Base-by-base conservation (phyloP, 305 asterid species). In the Solanum aculeatissimum region DNA sequence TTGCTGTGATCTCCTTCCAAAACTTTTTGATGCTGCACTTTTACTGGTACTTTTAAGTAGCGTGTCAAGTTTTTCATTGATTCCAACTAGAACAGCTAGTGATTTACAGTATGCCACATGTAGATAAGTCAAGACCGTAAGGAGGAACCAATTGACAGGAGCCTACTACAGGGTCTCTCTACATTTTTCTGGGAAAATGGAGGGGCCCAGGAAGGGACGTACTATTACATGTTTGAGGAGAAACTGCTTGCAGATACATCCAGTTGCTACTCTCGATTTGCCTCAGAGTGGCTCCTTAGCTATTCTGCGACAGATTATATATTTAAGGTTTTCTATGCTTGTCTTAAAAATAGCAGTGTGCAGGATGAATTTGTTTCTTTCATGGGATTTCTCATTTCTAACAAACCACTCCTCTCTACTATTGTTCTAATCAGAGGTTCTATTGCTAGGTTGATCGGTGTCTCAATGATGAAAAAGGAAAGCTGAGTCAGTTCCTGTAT, bases 11-110 rank as follows among this genome's bases (percentile, higher is more conserved):
- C 60, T 86, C 47, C 38, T 55, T 45, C 86, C 79, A 40, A 63
- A 38, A 66, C 18, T 86, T 69, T 51, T 86, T 58, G 85, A 80
- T 51, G 84, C 88, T 83, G 88, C 84, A 51, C 51, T 83, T 75
- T 75, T 69, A 18, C 84, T 86, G 78, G 84, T 86, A 75, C 55
- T 85, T 18, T 69, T 63, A 60, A 63, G 75, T 21, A 74, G 83
- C 74, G 74, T 84, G 71, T 19, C 51, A 69, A 42, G 49, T 84
- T 84, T 54, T 23, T 55, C 74, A 23, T 57, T 84, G 63, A 66
- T 27, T 82, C 43, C 84, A 82, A 82, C 75, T 82, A 4, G 75
- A 13, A 35, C 77, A 43, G 32, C 77, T 25, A 53, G 13, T 78
- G 45, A 53, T 78, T 78, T 78, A 53, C 32, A 32, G 32, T 53